Base-by-base conservation (phyloP, 495 filamentous ascomycete species). In the Aspergillus sclerotioniger region DNA sequence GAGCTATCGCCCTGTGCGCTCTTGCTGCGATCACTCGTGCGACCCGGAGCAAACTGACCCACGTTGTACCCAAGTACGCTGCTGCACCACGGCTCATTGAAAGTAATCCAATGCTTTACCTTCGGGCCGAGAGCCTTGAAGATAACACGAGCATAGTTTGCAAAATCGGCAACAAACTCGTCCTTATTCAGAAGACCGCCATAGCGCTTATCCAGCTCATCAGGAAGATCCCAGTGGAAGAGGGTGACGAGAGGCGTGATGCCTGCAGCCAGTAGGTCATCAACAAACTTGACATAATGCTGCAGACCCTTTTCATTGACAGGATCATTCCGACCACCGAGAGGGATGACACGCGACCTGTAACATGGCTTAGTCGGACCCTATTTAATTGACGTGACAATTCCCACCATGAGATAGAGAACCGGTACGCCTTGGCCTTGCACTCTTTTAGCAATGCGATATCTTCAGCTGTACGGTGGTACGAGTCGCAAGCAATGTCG, bases 401-500 rank as follows among this genome's bases (percentile, higher is more conserved):
- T 8, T 25, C 15, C 19, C 77, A 84, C 89, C 88, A 91, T 43
- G 87, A 86, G 52, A 91, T 71, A 29, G 88, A 91, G 71, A 92
- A 92, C 57, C 87, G 86, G 71, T 90, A 90, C 31, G 81, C 79
- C 56, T 78, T 79, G 51, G 86, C 84, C 45, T 83, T 82, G 32
- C 83, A 80, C 43, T 75, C 68, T 70, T 90, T 90, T 63, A 91
- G 72, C 37, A 91, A 78, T 8, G 72, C 85, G 62, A 92, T 91
- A 62, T 90, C 88, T 71, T 90, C 86, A 33, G 77, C 75, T 31
- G 85, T 88, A 51, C 84, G 80, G 67, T 90, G 83, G 74, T 91
- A 91, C 41, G 87, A 89, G 73, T 90, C 87, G 73, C 88, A 90
- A 33, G 87, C 87, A 35, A 88, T 80, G 33, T 82, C 84, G 25